Evolutionary conservation across 257 asterid species (phyloP), one percentile per base, ranked within the genome.

Genomic region (Solanum chmielewskii): DNA sequence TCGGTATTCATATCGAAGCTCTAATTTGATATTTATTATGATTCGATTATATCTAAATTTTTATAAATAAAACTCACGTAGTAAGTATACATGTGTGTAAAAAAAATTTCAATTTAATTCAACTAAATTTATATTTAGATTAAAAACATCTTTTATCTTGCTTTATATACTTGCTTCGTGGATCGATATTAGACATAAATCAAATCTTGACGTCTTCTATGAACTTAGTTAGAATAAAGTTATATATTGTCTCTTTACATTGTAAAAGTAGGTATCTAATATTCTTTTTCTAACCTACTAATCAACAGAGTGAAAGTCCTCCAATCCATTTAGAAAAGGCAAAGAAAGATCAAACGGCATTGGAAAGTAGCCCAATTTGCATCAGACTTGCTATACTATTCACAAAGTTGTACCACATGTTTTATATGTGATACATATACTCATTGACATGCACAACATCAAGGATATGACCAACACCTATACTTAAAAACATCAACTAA

Each of bases 1-100:
- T 45, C 6, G 1, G 1, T 45, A 45, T 45, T 45, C 1, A 0
- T 45, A 45, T 35, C 1, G 0, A 4, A 35, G 0, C 0, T 37
- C 0, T 37, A 37, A 35, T 35, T 5, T 35, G 0, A 35, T 35
- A 35, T 35, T 35, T 37, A 5, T 45, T 45, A 5, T 1, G 4
- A 12, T 0, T 3, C 0, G 0, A 52, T 2, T 16, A 52, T 1
- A 52, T 52, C 8, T 52, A 1, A 16, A 52, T 52, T 52, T 1
- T 15, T 52, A 52, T 52, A 52, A 16, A 45, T 2, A 3, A 11
- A 44, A 11, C 49, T 45, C 2, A 12, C 52, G 0, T 45, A 45
- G 52, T 45, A 45, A 45, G 2, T 42, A 11, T 42, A 42, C 11
- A 1, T 9, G 1, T 27, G 1, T 27, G 27, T 27, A 27, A 27